Percentiles rank a stretch among this genome's conserved stretches.
Conservation (phyloP, 768 basidiomycete species). For the Kwoniella heveanensis region DNA sequence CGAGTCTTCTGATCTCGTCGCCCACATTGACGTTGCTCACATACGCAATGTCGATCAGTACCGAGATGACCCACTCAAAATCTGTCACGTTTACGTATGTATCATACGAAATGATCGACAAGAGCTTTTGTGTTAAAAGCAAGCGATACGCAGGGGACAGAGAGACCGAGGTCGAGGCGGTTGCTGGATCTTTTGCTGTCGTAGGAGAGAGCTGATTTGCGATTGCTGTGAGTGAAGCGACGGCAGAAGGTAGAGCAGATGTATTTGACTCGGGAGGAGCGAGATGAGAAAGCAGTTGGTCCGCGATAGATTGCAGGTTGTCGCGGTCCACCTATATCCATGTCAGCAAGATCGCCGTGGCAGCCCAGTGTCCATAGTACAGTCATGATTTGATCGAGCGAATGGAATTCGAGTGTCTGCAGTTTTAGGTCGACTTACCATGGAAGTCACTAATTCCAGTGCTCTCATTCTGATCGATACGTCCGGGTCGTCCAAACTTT, state of each 20-base stretch:
- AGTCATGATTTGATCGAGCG: not conserved
- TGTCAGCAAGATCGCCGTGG: no score
- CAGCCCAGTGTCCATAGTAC: not conserved
- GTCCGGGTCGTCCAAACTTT: constrained; percentile 88
- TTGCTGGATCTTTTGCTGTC: constrained; percentile 41
- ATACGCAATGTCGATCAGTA: constrained; percentile 86
- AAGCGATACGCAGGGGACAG: constrained; percentile 85
- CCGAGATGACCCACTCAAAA: constrained; percentile 97
- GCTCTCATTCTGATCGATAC: constrained; percentile 95
- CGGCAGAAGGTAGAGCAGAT: constrained; percentile 53
- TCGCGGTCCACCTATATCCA: constrained; percentile 69
- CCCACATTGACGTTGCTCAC: constrained; percentile 80
- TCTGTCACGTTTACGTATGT: constrained; percentile 85
- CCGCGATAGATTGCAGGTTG: constrained; percentile 85
- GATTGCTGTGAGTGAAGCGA: constrained; percentile 62
- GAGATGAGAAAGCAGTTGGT: constrained; percentile 84
- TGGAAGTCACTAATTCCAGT: constrained; percentile 86
- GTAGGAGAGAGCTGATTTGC: constrained; percentile 51
- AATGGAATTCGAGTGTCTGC: no score
- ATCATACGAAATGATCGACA: constrained; percentile 80
- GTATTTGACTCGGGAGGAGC: constrained; percentile 63
- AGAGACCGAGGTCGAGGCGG: constrained; percentile 60
- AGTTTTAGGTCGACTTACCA: constrained; percentile 64
- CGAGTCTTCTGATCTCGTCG: constrained; percentile 72
- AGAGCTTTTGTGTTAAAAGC: constrained; percentile 74